phyloP scores from a whole-genome alignment of 768 basidiomycete genomes.

The Gelatoporia subvermispora region DNA sequence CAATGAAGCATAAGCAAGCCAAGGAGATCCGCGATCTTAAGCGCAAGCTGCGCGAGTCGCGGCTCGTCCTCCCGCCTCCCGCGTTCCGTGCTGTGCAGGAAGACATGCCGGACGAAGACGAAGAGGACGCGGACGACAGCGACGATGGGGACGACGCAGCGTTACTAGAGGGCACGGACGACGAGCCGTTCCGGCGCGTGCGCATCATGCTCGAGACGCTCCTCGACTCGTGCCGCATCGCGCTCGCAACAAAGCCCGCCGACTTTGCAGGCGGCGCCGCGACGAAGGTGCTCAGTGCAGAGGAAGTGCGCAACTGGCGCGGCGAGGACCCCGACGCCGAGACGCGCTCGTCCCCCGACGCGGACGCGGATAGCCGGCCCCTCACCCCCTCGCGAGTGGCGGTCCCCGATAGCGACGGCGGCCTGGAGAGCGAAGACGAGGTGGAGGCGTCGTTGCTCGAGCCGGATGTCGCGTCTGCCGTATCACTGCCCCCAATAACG shows the following conservation, averaged over 20 bases:
- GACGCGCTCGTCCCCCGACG: constrained; percentile 13
- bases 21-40: constrained; percentile 83
- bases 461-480: constrained; percentile 13
- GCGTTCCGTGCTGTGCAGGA: constrained; percentile 53
- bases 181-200: constrained; percentile 60
- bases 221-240: constrained; percentile 51
- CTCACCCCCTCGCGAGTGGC: constrained; percentile 17
- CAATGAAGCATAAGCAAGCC: constrained; percentile 72
- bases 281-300: constrained; percentile 68
- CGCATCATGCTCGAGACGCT: constrained; percentile 60
- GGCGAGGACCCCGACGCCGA: constrained; percentile 16
- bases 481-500: constrained; percentile 37
- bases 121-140: constrained; percentile 38
- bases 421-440: constrained; percentile 22
- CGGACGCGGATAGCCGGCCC: constrained; percentile 10
- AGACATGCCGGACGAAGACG: constrained; percentile 38
- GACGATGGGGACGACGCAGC: constrained; percentile 39
- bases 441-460: constrained; percentile 21
- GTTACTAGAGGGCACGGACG: constrained; percentile 30
- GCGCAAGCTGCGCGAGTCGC: constrained; percentile 76
- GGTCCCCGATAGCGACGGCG: constrained; percentile 13
- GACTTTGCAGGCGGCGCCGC: constrained; percentile 43
- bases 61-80: constrained; percentile 69
- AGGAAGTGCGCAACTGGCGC: constrained; percentile 62
- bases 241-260: constrained; percentile 52